Conservation (phyloP, 169 alveolate species). For the Eimeria falciformis region DNA sequence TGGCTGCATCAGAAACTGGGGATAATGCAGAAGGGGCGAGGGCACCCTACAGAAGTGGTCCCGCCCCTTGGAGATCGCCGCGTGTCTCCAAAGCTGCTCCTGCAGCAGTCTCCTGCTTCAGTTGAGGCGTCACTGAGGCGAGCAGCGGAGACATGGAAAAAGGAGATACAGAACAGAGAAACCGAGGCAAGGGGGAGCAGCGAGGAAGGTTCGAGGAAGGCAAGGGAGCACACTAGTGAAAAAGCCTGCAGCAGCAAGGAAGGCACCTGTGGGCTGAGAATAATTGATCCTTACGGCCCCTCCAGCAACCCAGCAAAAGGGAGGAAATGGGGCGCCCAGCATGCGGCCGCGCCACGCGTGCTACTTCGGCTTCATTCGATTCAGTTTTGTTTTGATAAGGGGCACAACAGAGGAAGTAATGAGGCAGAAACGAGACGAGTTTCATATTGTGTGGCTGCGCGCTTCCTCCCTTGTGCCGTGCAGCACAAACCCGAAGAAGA, state of each 20-base stretch:
- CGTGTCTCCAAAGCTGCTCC: background rate
- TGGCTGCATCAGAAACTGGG: too few species aligned
- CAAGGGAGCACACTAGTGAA: background rate
- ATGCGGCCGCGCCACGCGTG: background rate
- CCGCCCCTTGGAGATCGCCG: too few species aligned
- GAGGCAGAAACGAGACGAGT: background rate
- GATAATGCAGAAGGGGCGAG: too few species aligned
- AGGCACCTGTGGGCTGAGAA: background rate
- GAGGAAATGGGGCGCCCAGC: background rate
- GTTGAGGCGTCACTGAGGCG: background rate
- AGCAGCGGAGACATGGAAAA: background rate
- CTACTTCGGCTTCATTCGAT: background rate
- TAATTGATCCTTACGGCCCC: background rate
- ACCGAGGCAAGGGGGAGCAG: background rate
- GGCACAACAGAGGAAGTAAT: background rate
- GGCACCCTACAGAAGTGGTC: too few species aligned
- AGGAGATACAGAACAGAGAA: background rate
- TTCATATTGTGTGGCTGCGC: background rate
- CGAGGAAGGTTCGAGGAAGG: background rate
- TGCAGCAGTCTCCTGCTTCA: background rate
- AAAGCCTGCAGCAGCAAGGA: background rate
- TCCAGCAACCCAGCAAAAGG: background rate
- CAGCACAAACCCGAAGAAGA: background rate
- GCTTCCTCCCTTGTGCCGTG: background rate
- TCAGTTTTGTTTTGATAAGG: background rate